A percentile compares a stretch with the other conserved stretches of the same genome.
These are phyloP conservation scores for Kurtzmaniella natalensis DNA, from an alignment of 1,139 yeast genomes.

Conservation along the genomic window DNA sequence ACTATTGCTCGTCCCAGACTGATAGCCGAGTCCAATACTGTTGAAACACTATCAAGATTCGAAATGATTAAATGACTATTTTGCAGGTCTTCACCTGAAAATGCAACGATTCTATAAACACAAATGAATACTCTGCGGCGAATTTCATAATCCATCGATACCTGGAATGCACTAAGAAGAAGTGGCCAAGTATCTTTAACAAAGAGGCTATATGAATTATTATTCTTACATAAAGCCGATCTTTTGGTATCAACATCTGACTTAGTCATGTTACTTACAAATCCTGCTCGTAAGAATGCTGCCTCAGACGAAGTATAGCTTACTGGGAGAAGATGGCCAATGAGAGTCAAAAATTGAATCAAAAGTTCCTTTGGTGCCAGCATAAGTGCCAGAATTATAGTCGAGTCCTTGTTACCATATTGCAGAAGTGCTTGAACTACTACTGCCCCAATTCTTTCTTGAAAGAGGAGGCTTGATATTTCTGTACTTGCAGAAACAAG, in stretches of 20 bases:
- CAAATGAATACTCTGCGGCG: constrained; percentile 58
- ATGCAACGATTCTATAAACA: constrained; percentile 49
- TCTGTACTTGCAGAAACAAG: constrained; percentile 35
- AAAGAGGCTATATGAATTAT: constrained; percentile 27
- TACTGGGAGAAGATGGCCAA: constrained; percentile 56
- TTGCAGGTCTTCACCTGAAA: constrained; percentile 11
- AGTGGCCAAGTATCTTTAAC: constrained; percentile 52
- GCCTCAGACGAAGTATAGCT: constrained; percentile 25
- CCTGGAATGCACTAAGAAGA: constrained; percentile 67
- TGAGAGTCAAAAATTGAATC: constrained; percentile 50
- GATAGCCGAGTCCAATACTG: constrained; percentile 64
- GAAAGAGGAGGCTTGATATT: constrained; percentile 36
- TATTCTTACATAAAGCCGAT: constrained; percentile 19
- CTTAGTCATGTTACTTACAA: constrained; percentile 23
- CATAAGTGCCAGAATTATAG: constrained; percentile 53
- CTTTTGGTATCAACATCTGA: constrained; percentile 25
- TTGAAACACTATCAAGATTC: constrained; percentile 32
- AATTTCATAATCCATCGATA: constrained; percentile 67
- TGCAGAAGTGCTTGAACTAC: constrained; percentile 43
- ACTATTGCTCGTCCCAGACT: constrained; percentile 48
- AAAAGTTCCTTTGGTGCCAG: constrained; percentile 68
- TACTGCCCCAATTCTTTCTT: constrained; percentile 39
- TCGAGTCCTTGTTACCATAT: constrained; percentile 20
- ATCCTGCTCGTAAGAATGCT: constrained; percentile 26
- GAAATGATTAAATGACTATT: constrained; percentile 18